Base-by-base conservation (phyloP, 2,329 filamentous ascomycete genomes). In the Diaporthe longicolla region DNA sequence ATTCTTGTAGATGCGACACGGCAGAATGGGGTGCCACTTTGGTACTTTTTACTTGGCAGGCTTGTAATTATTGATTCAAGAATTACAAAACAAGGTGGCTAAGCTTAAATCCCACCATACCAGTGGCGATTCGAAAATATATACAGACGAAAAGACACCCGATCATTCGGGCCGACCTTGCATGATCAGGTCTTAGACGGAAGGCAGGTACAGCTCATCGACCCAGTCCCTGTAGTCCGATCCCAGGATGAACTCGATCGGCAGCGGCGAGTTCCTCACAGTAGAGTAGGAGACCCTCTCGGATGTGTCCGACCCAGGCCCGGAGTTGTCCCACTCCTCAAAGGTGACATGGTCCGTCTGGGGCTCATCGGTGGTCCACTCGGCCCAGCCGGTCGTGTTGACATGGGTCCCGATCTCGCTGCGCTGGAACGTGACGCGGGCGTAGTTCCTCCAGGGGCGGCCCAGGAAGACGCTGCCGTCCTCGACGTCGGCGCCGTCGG, bases 281-380 rank as follows among this genome's bases (percentile, higher is more conserved):
- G 79, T 83, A 1, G 84, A 79, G 77, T 89, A 90, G 73, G 77
- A 82, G 11, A 86, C 88, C 74, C 89, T 81, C 4, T 45, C 80
- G 3, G 82, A 86, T 1, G 88, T 87, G 52, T 81, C 79, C 6
- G 88, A 81, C 4, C 89, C 88, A 70, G 80, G 78, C 1, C 89
- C 89, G 11, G 82, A 84, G 78, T 91, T 90, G 21, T 76, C 81
- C 77, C 85, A 89, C 80, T 90, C 89, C 19, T 81, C 83, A 71
- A 87, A 89, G 75, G 88, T 88, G 79, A 90, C 82, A 74, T 89
- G 89, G 80, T 89, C 89, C n/a, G 89, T 82, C 59, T 73, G 59
- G 21, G 71, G 71, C 43, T 52, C 10, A 1, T 26, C 89, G 21
- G 74, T 80, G 54, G 82, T 82, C 89, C 89, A 90, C 37, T 81